Evolutionary conservation across 768 basidiomycete species (phyloP), one percentile per base, ranked within the genome.

Genomic region (Coprinopsis sp.): DNA sequence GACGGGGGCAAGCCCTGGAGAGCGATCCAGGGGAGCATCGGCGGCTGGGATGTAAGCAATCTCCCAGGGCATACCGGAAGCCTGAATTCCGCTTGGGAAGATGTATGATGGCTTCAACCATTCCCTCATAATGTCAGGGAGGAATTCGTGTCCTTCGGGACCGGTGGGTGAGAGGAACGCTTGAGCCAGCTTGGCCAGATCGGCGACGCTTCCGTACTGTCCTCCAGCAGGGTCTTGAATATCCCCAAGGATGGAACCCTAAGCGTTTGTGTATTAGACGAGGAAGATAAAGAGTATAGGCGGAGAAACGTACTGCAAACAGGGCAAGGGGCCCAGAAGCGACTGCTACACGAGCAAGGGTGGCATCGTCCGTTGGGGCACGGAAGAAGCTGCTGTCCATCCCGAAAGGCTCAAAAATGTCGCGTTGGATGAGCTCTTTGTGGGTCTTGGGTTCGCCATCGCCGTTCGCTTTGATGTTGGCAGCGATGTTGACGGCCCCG

Each of bases 131-230:
- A n/a, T n/a, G n/a, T n/a, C n/a, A n/a, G n/a, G n/a, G n/a, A n/a
- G n/a, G n/a, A n/a, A n/a, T n/a, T n/a, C n/a, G n/a, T n/a, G n/a
- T n/a, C n/a, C n/a, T n/a, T n/a, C n/a, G n/a, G n/a, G n/a, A n/a
- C n/a, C n/a, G n/a, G n/a, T n/a, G n/a, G n/a, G n/a, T n/a, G n/a
- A n/a, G n/a, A n/a, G n/a, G n/a, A n/a, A n/a, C n/a, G n/a, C n/a
- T n/a, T n/a, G n/a, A 65, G 22, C 40, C 37, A 76, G 41, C 5
- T 55, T 70, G 13, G 58, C 57, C 6, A 76, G 59, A 52, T 80
- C 79, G 1, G 66, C 54, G 10, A 80, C 60, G 0, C 77, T 78
- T 49, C 70, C 67, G 53, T 73, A 75, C 50, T 81, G 78, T 2
- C 76, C 78, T 2, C 70, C 77, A 2, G 72, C 55, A 2, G 77